Evolutionary conservation across 306 rosid species (phyloP), one percentile per base, ranked within the genome.

Genomic region (Pyrus pyrifolia): DNA sequence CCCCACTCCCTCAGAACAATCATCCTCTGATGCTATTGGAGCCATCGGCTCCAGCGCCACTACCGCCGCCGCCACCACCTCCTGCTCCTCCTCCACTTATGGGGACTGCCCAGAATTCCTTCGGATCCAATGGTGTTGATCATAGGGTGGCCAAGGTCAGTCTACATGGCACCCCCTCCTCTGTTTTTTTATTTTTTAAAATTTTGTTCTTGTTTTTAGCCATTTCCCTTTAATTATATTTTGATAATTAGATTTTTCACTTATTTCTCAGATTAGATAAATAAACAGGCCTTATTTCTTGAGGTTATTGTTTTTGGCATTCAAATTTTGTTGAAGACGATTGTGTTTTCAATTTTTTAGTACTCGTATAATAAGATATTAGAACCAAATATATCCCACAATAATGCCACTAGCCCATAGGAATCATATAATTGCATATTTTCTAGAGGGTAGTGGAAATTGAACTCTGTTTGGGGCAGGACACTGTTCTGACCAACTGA

Each of bases 41-140:
- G 45, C 81, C 90, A 2, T 76, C 93, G 8, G 83, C 72, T 6
- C 81, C 72, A 59, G 52, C 82, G n/a, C 84, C 79, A 18, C 76
- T 62, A 35, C 81, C 49, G 15, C 79, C 69, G 1, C 82, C 71
- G 8, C 79, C 76, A 3, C 73, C 73, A 12, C 81, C 71, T 4
- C 71, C 72, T 1, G 63, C 79, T 73, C 87, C 78, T 8, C 80
- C 72, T 3, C 89, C 88, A 4, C 79, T 52, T 19, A 29, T 33
- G 15, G 66, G 76, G 22, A 76, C 73, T 40, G 72, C 87, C 6
- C 98, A 88, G 72, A 92, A 92, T 68, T 92, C 97, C n/a, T 82
- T 79, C 70, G 99, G 91, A 35, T 90, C 96, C 72, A 88, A 90
- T 75, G 99, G 93, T 22, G 77, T 78, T 81, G 97, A 89, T 64